Conservation (phyloP, 2,329 filamentous ascomycete genomes). For the Endocalyx cinctus region DNA sequence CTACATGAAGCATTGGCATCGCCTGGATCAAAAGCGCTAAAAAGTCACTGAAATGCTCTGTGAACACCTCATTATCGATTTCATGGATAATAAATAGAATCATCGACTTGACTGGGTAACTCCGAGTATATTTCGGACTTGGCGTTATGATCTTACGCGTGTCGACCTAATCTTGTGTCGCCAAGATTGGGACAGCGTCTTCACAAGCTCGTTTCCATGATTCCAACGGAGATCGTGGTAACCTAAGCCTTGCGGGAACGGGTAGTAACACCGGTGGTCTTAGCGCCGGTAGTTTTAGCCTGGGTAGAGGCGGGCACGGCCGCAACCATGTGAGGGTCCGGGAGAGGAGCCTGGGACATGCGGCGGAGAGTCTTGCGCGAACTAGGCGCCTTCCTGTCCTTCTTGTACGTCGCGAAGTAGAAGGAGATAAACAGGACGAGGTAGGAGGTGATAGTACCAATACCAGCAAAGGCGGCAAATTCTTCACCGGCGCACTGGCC, state of each 20-base stretch:
- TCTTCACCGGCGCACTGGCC: slow-evolving; percentile 93
- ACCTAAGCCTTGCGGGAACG: slow-evolving; percentile 71
- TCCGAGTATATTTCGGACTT: no score
- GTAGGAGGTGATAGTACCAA: slow-evolving; percentile 90
- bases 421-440: slow-evolving; percentile 98
- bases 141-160: no score
- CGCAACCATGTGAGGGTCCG: slow-evolving; percentile 76
- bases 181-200: no score
- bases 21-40: no score
- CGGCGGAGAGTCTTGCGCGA: slow-evolving; percentile 72
- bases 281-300: slow-evolving; percentile 49
- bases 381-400: slow-evolving; percentile 72
- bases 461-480: slow-evolving; percentile 89
- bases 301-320: slow-evolving; percentile 50
- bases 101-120: no score
- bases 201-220: no score
- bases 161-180: no score
- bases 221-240: no score
- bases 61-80: no score
- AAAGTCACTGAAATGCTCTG: no score
- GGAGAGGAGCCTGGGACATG: slow-evolving; percentile 63
- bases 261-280: slow-evolving; percentile 56
- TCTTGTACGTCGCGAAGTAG: slow-evolving; percentile 95
- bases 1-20: no score
- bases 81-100: no score